Evolutionary conservation across 2,329 filamentous ascomycete species (phyloP).

Genomic region (Aspergillus pseudoterreus): DNA sequence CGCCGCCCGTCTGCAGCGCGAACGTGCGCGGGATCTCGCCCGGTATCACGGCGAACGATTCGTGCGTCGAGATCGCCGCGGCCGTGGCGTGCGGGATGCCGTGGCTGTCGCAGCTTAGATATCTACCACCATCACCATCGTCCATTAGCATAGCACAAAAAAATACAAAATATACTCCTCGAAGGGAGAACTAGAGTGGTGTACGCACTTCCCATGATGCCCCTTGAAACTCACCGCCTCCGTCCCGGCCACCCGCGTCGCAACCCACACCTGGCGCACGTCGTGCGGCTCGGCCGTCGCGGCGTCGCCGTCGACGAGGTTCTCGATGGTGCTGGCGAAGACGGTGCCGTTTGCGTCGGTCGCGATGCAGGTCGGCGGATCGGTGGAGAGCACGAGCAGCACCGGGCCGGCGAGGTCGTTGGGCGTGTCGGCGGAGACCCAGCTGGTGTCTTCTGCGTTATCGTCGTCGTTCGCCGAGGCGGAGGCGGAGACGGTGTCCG

Average conservation of each 20-base stretch:
- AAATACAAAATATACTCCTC: no score
- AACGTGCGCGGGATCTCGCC: conserved; percentile 68
- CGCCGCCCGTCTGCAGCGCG: conserved; percentile 60
- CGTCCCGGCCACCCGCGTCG: conserved; percentile 76
- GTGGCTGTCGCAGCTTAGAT: conserved; percentile 79
- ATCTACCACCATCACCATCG: conserved; percentile 48
- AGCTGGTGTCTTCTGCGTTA: conserved; percentile 69
- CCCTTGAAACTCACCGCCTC: conserved; percentile 83
- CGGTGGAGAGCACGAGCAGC: conserved; percentile 75
- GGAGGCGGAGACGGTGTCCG: background rate
- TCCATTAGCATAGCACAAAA: no score
- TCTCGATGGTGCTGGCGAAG: conserved; percentile 77
- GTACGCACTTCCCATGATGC: conserved; percentile 70
- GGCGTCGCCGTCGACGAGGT: conserved; percentile 79
- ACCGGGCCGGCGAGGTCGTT: conserved; percentile 77
- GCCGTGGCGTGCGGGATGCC: conserved; percentile 72
- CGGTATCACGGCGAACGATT: conserved; percentile 70
- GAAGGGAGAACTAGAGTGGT: background rate
- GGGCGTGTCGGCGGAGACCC: conserved; percentile 77
- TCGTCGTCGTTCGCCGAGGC: conserved; percentile 10
- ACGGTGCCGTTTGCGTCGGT: conserved; percentile 85
- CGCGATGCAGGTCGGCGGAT: conserved; percentile 69
- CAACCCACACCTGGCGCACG: conserved; percentile 92
- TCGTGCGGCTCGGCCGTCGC: conserved; percentile 91
- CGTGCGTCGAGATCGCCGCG: conserved; percentile 78